Percentiles rank a stretch among this genome's conserved stretches.
Conservation (phyloP, 2,329 filamentous ascomycete genomes). For the Fusarium xylarioides region DNA sequence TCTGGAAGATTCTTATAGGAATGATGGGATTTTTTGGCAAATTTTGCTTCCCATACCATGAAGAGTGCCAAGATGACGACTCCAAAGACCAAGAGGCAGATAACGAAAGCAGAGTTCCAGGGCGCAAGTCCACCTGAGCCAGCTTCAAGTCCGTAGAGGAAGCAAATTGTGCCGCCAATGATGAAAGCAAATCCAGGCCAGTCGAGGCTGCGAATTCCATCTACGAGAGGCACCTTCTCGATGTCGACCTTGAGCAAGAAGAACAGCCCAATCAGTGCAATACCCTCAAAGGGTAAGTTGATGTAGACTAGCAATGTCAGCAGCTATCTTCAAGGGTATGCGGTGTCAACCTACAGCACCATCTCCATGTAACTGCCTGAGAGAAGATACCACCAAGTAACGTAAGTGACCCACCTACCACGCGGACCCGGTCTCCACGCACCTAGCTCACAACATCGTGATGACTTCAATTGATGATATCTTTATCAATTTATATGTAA, state of each 20-base stretch:
- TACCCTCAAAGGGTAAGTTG: conserved; percentile 61
- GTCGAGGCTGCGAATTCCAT: conserved; percentile 71
- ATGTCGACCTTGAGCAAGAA: conserved; percentile 74
- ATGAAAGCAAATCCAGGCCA: conserved; percentile 66
- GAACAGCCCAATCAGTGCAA: conserved; percentile 58
- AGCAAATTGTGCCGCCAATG: conserved; percentile 84
- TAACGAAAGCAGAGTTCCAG: conserved; percentile 77
- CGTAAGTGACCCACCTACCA: too few species aligned
- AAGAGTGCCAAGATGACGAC: conserved; percentile 70
- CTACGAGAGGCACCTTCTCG: conserved; percentile 67
- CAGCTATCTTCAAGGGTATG: fast-evolving
- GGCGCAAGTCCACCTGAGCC: conserved; percentile 75
- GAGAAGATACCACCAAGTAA: conserved; percentile 74
- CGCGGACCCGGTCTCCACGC: too few species aligned
- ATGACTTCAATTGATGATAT: too few species aligned
- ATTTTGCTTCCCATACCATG: conserved; percentile 73
- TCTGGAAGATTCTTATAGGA: conserved; percentile 74
- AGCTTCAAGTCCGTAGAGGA: conserved; percentile 85
- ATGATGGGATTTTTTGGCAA: conserved; percentile 81
- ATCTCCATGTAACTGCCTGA: conserved; percentile 68
- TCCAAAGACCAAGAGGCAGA: conserved; percentile 82
- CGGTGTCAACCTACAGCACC: conserved; percentile 57
- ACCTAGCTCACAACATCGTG: too few species aligned
- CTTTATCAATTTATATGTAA: too few species aligned
- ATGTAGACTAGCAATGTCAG: conserved; percentile 57